Evolutionary conservation across 176 grass and related monocot species (phyloP).

Genomic region (Dactylis glomerata): DNA sequence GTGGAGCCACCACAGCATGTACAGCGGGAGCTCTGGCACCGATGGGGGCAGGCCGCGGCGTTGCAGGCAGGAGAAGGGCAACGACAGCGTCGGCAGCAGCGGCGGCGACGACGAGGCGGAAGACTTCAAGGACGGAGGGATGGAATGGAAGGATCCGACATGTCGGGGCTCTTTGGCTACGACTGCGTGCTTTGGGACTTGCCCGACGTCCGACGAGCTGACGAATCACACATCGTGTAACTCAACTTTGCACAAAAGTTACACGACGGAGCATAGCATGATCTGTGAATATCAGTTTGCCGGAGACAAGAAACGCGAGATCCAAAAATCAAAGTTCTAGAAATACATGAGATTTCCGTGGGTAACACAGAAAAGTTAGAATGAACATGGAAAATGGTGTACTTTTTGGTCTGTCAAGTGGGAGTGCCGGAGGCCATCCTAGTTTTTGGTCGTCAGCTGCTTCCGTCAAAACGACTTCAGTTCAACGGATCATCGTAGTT

Average conservation of each 20-base stretch:
- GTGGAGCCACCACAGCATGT: constrained; percentile 68
- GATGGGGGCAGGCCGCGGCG: not conserved
- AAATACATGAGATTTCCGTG: constrained; percentile 14
- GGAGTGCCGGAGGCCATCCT: not conserved
- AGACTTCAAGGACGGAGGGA: constrained; percentile 38
- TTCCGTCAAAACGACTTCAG: not conserved
- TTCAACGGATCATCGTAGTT: not conserved
- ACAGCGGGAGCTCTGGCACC: constrained; percentile 53
- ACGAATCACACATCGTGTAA: constrained; percentile 59
- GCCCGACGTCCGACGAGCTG: constrained; percentile 67
- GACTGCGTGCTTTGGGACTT: constrained; percentile 90
- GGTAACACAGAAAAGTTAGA: not conserved
- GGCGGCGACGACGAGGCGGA: constrained; percentile 46
- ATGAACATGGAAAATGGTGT: not conserved
- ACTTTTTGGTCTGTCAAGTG: not conserved
- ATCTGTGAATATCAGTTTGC: constrained; percentile 5
- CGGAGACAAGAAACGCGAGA: not conserved
- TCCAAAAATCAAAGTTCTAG: not conserved
- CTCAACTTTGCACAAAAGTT: not conserved
- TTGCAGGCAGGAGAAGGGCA: constrained; percentile 32
- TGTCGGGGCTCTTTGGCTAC: constrained; percentile 49
- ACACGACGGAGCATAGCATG: not conserved
- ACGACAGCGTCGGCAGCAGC: constrained; percentile 36
- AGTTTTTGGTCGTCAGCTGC: not conserved
- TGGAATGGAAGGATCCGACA: constrained; percentile 55